These are phyloP conservation scores for Vanderwaltozyma verrucispora DNA, from an alignment of 805 yeast genomes.

Conservation along the genomic window DNA sequence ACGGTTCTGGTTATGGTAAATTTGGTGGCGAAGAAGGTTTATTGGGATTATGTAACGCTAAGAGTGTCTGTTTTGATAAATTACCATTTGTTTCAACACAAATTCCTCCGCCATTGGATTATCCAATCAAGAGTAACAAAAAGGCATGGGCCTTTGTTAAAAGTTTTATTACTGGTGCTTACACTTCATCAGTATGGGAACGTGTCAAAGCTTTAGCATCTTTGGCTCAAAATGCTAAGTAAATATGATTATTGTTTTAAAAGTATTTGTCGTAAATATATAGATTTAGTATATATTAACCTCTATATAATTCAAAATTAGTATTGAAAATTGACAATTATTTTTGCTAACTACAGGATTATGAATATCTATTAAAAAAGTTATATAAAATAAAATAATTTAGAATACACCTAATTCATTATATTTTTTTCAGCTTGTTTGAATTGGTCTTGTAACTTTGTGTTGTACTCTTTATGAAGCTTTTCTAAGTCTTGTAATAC, in stretches of 20 bases:
- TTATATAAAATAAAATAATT: background rate
- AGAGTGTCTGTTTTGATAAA: conserved; percentile 79
- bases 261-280: background rate
- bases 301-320: background rate
- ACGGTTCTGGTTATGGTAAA: conserved; percentile 92
- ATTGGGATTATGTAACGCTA: conserved; percentile 77
- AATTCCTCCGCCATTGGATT: conserved; percentile 84
- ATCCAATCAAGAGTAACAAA: conserved; percentile 73
- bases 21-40: conserved; percentile 98
- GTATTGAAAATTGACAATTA: too few species aligned
- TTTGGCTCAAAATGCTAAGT: conserved; percentile 36
- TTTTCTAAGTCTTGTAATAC: conserved; percentile 55
- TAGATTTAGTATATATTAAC: background rate
- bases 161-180: conserved; percentile 75
- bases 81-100: conserved; percentile 67
- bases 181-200: conserved; percentile 65
- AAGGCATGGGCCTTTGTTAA: conserved; percentile 85
- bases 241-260: background rate
- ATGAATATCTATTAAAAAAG: too few species aligned
- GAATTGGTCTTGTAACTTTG: conserved; percentile 44
- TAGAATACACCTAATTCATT: conserved; percentile 9
- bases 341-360: too few species aligned
- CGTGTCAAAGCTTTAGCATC: conserved; percentile 45
- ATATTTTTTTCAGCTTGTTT: conserved; percentile 45
- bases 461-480: conserved; percentile 53